Conservation (phyloP, 2,329 filamentous ascomycete genomes). For the Aspergillus puulaauensis region DNA sequence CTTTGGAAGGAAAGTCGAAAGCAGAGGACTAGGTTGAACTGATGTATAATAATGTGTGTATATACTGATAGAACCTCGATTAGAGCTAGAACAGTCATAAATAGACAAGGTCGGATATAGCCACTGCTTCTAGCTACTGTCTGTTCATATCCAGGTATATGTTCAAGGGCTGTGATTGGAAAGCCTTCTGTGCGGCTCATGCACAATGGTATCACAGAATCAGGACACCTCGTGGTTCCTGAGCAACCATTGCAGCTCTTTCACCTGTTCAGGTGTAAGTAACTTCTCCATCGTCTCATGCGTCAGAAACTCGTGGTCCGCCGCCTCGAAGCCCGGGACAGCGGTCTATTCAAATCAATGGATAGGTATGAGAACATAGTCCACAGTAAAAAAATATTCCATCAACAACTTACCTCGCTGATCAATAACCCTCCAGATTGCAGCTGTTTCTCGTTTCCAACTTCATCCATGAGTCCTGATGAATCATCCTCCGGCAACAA, state of each 20-base stretch:
- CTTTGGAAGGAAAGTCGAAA: conserved; percentile 57
- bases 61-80: conserved; percentile 8
- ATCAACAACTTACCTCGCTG: conserved; percentile 49
- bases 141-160: no score
- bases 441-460: conserved; percentile 24
- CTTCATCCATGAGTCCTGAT: not conserved
- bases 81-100: not conserved
- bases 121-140: no score
- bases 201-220: not conserved
- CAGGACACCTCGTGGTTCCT: not conserved
- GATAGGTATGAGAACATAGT: no score
- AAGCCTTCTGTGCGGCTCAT: not conserved
- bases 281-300: conserved; percentile 52
- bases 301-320: conserved; percentile 66
- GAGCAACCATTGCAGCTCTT: conserved; percentile 45
- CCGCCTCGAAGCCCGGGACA: conserved; percentile 66
- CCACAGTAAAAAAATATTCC: not conserved
- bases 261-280: conserved; percentile 51
- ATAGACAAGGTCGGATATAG: not conserved
- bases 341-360: conserved; percentile 48
- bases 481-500: conserved; percentile 49
- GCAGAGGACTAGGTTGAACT: conserved; percentile 9
- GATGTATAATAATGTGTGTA: conserved; percentile 15
- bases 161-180: not conserved
- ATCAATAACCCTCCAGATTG: conserved; percentile 58